Base-by-base conservation (phyloP, 768 basidiomycete species). In the Crepidotus variabilis region DNA sequence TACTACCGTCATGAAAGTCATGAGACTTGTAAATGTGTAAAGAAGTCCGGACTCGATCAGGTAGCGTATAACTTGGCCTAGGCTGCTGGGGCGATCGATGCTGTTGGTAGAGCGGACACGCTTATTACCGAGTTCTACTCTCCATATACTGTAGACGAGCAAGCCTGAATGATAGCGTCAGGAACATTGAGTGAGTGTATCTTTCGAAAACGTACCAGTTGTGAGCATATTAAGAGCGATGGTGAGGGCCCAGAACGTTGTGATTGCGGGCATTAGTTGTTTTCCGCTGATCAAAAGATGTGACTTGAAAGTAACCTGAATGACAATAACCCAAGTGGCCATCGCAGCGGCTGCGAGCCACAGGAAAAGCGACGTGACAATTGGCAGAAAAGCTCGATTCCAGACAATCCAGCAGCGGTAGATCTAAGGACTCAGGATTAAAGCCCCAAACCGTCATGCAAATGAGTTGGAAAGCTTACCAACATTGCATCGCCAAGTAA, bases 1-100 rank as follows among this genome's bases (percentile, higher is more conserved):
- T 20, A 65, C 54, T 33, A 60, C 56, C 13, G 61, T 56, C 11
- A 63, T 48, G 55, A 68, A 65, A 8, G 63, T 60, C 8, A 62
- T 52, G 50, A 69, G 39, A 2, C 57, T 57, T 6, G 55, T 56
- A 5, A 58, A 46, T 2, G 64, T 67, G 55, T 69, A 69, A n/a
- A 71, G 54, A n/a, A 67, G 33, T 8, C 66, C 70, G 1, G 69
- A 70, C 56, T 71, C 70, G 46, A 71, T 58, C 52, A 71, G 62
- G 50, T 64, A 67, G 11, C 61, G 62, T 51, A 69, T 69, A 39
- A 65, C 61, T 6, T 54, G 52, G 2, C 54, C 23, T 16, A 62
- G 47, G 16, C 24, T 47, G 16, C 51, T 54, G 20, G 22, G 28
- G 10, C 39, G 22, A 3, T 35, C 11, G 2, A 5, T 33, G 18